Evolutionary conservation across 163 green algal genomes (phyloP), one percentile per base, ranked within the genome.

Genomic region (Trebouxiophyceae sp.): DNA sequence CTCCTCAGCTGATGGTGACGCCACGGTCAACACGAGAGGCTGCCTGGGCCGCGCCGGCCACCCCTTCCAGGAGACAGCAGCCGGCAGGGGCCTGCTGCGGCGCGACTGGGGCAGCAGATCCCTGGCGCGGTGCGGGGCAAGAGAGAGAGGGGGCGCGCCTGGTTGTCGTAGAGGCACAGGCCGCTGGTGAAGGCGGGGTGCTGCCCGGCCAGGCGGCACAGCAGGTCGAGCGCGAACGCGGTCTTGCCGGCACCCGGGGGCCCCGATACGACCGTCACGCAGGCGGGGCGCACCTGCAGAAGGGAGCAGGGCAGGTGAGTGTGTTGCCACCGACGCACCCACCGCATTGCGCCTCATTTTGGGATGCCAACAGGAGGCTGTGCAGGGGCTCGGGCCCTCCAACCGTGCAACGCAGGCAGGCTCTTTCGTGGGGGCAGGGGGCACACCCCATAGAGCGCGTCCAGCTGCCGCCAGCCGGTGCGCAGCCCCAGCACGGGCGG

Each of bases 171-270:
- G 46, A 83, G 93, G 80, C 89, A 97, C 57, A 98, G 66, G 6
- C 87, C 91, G 73, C 97, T 95, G 47, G 66, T 81, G 91, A 92
- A 99, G 62, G 84, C 85, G 58, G 93, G 74, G 26, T 78, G 34
- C 28, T 84, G 62, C 22, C 85, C n/a, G n/a, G n/a, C 77, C 63
- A 99, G 78, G 76, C 97, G 97, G 66, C 85, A 82, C 44, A 91
- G 67, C 46, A 99, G 81, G 23, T 91, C 91, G 66, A 97, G 92
- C 27, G 97, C 83, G 87, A 88, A 99, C 77, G 98, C 93, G 56
- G 71, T 88, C 78, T 99, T 99, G 65, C 93, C 93, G 33, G 79
- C 91, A 85, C 97, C 98, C 62, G 93, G 93, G 29, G 97, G 79
- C 27, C 93, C 90, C 30, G 91, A 95, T 7, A 98, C 86, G n/a